These are phyloP conservation scores for Globisporangium iwayamae DNA, from an alignment of 352 stramenopile genomes.

Conservation along the genomic window DNA sequence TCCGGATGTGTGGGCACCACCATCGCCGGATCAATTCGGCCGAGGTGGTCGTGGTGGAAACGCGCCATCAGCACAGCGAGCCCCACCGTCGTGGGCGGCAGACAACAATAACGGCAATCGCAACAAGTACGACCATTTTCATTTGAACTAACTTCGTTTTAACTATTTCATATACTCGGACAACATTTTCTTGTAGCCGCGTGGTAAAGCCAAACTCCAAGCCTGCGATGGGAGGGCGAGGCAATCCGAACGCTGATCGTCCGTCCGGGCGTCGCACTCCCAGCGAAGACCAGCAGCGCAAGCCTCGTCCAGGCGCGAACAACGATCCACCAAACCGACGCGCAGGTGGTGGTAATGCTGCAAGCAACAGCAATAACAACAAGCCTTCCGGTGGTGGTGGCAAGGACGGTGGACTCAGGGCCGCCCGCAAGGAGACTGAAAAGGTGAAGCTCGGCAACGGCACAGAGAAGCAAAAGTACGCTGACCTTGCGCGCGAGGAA, in stretches of 20 bases:
- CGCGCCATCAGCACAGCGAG: conserved; percentile 18
- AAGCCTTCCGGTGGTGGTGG: conserved; percentile 21
- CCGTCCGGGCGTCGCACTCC: conserved; percentile 51
- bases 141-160: not conserved
- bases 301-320: conserved; percentile 26
- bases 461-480: conserved; percentile 64
- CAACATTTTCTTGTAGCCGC: conserved; percentile 23
- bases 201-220: conserved; percentile 28
- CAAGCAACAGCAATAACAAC: conserved; percentile 20
- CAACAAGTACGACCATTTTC: conserved; percentile 23
- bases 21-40: conserved; percentile 47
- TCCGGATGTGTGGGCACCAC: conserved; percentile 72
- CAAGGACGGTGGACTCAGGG: conserved; percentile 41
- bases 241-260: conserved; percentile 19
- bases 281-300: conserved; percentile 48
- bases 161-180: not conserved
- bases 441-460: conserved; percentile 22
- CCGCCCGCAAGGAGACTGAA: conserved; percentile 39
- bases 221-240: conserved; percentile 15
- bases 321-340: conserved; percentile 21
- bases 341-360: conserved; percentile 17
- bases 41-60: conserved; percentile 23
- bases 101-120: conserved; percentile 34
- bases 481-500: conserved; percentile 67
- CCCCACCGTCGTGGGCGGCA: conserved; percentile 52